phyloP scores from a whole-genome alignment of 139 green algal genomes.

The Ostreobium quekettii region DNA sequence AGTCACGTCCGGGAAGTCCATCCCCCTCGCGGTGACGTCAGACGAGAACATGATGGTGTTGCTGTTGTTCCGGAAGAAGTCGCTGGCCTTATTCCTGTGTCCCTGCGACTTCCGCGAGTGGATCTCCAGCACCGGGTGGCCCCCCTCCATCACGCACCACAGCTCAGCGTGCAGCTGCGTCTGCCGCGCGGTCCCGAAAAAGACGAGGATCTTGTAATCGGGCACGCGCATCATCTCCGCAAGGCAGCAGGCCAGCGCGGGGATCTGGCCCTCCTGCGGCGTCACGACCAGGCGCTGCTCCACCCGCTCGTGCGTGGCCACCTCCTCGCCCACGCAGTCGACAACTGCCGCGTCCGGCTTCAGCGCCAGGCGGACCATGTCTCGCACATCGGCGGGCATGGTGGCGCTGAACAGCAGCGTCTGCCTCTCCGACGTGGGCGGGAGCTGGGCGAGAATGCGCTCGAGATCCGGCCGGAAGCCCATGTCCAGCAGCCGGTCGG shows the following conservation, averaged over 20 bases:
- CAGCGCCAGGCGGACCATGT: neutral
- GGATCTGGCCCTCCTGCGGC: neutral
- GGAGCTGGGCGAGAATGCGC: neutral
- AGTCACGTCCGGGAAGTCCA: slow-evolving; percentile 76
- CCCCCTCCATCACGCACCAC: neutral
- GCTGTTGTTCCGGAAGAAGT: slow-evolving; percentile 88
- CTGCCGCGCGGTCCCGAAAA: slow-evolving; percentile 86
- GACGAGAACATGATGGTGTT: slow-evolving; percentile 91
- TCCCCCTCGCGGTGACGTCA: slow-evolving; percentile 92
- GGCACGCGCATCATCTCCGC: neutral
- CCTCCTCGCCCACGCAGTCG: neutral
- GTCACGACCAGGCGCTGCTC: neutral
- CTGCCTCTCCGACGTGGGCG: slow-evolving; percentile 88
- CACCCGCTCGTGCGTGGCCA: neutral
- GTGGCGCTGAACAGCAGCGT: slow-evolving; percentile 97
- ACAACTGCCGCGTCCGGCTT: neutral
- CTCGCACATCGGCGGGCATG: slow-evolving; percentile 81
- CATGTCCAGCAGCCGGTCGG: slow-evolving; percentile 7
- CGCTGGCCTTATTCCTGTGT: slow-evolving; percentile 92
- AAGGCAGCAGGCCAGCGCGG: neutral
- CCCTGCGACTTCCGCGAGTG: slow-evolving; percentile 99
- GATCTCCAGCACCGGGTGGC: neutral
- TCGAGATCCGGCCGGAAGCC: slow-evolving; percentile 9
- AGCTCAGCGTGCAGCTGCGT: slow-evolving; percentile 70
- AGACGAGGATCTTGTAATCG: slow-evolving; percentile 49